These are phyloP conservation scores for Dactylellina sp. DNA, from an alignment of 2,329 filamentous ascomycete species.

Conservation along the genomic window DNA sequence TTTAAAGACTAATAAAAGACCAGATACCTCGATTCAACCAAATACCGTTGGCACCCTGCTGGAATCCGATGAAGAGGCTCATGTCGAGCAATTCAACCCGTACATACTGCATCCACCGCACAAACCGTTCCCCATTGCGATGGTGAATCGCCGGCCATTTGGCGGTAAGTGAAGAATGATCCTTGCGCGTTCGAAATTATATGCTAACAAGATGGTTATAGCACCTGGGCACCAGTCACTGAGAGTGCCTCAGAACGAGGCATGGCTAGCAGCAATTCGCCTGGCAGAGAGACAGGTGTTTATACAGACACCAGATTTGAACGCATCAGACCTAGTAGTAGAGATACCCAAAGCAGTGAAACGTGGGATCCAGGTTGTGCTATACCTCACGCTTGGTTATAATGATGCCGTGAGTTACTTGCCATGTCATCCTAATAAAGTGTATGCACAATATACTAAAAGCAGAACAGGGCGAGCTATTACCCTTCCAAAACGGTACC, in stretches of 20 bases:
- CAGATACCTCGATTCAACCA: slow-evolving; percentile 70
- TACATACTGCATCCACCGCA: slow-evolving; percentile 71
- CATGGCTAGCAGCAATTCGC: slow-evolving; percentile 76
- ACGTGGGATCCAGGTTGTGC: slow-evolving; percentile 75
- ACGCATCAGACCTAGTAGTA: slow-evolving; percentile 75
- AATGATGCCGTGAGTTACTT: slow-evolving; percentile 72
- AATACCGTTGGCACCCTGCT: slow-evolving; percentile 63
- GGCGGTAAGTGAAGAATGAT: slow-evolving; percentile 22
- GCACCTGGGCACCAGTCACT: slow-evolving; percentile 49
- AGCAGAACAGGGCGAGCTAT: slow-evolving; percentile 73
- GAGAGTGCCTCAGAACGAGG: slow-evolving; percentile 75
- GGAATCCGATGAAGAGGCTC: slow-evolving; percentile 69
- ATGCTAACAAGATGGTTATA: slow-evolving; percentile 65
- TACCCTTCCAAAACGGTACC: slow-evolving; percentile 79
- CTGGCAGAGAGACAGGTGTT: slow-evolving; percentile 75
- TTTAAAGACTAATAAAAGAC: neutral
- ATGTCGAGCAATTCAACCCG: slow-evolving; percentile 73
- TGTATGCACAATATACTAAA: slow-evolving; percentile 1
- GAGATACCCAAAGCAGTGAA: slow-evolving; percentile 74
- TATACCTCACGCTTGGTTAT: slow-evolving; percentile 81
- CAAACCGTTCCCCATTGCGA: slow-evolving; percentile 75
- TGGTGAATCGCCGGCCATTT: slow-evolving; percentile 76
- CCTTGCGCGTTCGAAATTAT: slow-evolving; percentile 62
- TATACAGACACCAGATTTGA: slow-evolving; percentile 82
- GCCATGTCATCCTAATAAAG: neutral